phyloP scores from a whole-genome alignment of 1,284 basidiomycete genomes.

The Tilletia caries region DNA sequence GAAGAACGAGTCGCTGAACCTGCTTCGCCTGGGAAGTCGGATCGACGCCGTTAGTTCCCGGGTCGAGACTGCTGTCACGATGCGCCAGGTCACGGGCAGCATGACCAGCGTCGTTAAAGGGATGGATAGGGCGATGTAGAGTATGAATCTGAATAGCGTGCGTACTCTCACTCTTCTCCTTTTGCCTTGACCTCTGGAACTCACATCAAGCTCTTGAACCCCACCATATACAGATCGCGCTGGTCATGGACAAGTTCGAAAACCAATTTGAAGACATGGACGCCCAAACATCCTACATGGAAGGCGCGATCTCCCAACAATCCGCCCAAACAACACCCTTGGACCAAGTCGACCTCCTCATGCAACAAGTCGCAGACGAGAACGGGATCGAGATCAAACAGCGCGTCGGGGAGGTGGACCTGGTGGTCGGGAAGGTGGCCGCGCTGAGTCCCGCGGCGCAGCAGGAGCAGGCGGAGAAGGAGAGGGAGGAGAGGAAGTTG shows the following conservation, averaged over 20 bases:
- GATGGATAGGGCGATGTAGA: constrained; percentile 95
- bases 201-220: neutral
- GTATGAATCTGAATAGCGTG: constrained; percentile 95
- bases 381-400: constrained; percentile 93
- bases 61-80: no score
- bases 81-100: no score
- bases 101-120: no score
- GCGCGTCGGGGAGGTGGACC: constrained; percentile 69
- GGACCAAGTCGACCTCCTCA: constrained; percentile 88
- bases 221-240: constrained; percentile 72
- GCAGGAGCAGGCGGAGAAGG: constrained; percentile 26
- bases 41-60: no score
- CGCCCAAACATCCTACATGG: constrained; percentile 97
- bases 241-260: constrained; percentile 99
- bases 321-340: constrained; percentile 91
- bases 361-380: constrained; percentile 94
- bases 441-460: no score
- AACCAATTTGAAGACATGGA: constrained; percentile 92
- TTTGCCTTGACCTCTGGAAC: no score
- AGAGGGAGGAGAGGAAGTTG: constrained; percentile 46
- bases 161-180: constrained; percentile 44
- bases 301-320: constrained; percentile 88
- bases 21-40: no score
- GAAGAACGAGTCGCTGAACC: no score
- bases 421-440: constrained; percentile 61